phyloP scores from a whole-genome alignment of 805 yeast genomes.

The Candida nemodendra region DNA sequence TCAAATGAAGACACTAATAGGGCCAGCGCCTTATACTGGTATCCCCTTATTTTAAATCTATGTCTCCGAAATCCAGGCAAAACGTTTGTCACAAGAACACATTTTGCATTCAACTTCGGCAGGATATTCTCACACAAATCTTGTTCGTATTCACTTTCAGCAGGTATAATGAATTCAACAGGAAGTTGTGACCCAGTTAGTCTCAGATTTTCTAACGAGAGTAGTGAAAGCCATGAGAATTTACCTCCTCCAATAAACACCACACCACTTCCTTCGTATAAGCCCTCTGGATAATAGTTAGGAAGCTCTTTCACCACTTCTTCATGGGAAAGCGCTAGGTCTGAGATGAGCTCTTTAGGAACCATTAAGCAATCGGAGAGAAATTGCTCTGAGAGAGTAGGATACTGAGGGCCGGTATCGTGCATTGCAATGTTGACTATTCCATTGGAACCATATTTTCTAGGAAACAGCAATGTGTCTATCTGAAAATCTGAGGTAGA shows the following conservation, averaged over 20 bases:
- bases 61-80: conserved; percentile 38
- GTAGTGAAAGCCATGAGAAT: conserved; percentile 60
- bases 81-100: conserved; percentile 52
- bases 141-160: conserved; percentile 44
- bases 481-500: conserved; percentile 1
- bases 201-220: conserved; percentile 50
- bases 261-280: conserved; percentile 56
- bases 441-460: conserved; percentile 30
- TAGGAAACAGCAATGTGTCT: conserved; percentile 10
- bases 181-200: conserved; percentile 47
- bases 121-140: conserved; percentile 41
- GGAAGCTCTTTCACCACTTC: conserved; percentile 43
- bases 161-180: conserved; percentile 48
- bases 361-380: conserved; percentile 50
- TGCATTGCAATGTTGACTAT: conserved; percentile 32
- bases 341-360: conserved; percentile 40
- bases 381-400: conserved; percentile 52
- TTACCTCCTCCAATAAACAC: conserved; percentile 76
- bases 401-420: conserved; percentile 27
- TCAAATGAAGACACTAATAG: conserved; percentile 52
- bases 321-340: conserved; percentile 47
- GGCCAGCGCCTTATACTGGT: conserved; percentile 50
- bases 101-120: conserved; percentile 54
- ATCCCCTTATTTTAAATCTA: conserved; percentile 38
- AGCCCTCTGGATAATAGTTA: conserved; percentile 33